These are phyloP conservation scores for Epichloe baconii DNA, from an alignment of 2,329 filamentous ascomycete genomes.

Conservation along the genomic window DNA sequence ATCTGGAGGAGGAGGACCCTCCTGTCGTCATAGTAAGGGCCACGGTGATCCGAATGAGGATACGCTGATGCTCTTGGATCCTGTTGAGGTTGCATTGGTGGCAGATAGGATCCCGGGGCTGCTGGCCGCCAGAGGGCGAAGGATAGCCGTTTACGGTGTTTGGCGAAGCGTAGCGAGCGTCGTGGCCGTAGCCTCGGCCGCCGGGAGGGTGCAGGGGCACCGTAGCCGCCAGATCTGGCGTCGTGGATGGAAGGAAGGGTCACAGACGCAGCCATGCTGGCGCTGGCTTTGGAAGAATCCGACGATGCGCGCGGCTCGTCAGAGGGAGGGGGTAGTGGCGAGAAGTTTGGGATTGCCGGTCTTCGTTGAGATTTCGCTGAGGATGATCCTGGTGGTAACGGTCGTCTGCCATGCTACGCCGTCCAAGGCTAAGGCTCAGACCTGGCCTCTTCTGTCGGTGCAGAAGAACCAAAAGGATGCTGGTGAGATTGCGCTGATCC, in stretches of 20 bases:
- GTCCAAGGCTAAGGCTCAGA: slow-evolving; percentile 8
- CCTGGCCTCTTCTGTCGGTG: slow-evolving; percentile 15
- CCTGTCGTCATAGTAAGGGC: slow-evolving; percentile 23
- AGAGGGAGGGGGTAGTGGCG: slow-evolving; percentile 4
- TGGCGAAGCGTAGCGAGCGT: slow-evolving; percentile 29
- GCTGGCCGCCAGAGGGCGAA: slow-evolving; percentile 22
- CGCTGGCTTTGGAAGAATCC: slow-evolving; percentile 14
- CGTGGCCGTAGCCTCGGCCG: slow-evolving; percentile 18
- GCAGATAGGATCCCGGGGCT: slow-evolving; percentile 22
- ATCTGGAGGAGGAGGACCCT: slow-evolving; percentile 17
- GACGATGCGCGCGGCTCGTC: slow-evolving; percentile 10
- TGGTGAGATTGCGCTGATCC: slow-evolving; percentile 4
- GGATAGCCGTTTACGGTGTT: slow-evolving; percentile 33
- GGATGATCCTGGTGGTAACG: slow-evolving; percentile 24
- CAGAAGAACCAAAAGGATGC: slow-evolving; percentile 7
- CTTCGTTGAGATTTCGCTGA: slow-evolving; percentile 23
- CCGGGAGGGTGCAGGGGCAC: slow-evolving; percentile 19
- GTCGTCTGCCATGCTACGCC: slow-evolving; percentile 27
- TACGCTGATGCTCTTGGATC: slow-evolving; percentile 23
- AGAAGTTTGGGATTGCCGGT: slow-evolving; percentile 10
- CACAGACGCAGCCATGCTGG: slow-evolving; percentile 30
- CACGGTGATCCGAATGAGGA: slow-evolving; percentile 26
- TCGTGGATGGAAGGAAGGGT: slow-evolving; percentile 39
- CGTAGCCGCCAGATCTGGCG: slow-evolving; percentile 23
- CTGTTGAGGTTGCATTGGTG: slow-evolving; percentile 24